Base-by-base conservation (phyloP, 768 basidiomycete species). In the Candolleomyces efflorescens region DNA sequence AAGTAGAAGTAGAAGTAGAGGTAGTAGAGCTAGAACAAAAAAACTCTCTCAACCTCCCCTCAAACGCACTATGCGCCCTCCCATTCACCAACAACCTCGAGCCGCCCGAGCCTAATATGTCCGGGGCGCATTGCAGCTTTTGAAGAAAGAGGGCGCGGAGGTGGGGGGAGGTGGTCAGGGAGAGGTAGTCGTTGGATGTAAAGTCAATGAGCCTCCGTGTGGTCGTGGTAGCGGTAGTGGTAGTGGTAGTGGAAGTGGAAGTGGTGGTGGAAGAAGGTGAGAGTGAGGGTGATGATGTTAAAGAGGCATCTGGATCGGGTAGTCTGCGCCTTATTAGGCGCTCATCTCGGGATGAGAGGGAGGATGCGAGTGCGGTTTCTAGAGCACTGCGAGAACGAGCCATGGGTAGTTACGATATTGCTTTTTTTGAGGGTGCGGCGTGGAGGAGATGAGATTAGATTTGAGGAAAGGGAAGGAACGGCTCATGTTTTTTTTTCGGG, bases 131-230 rank as follows among this genome's bases (percentile, higher is more conserved):
- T 2, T 69, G 62, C 12, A 91, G 78, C 54, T 81, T 79, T 2
- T 64, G 32, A 36, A 95, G 78, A 65, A 93, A 89, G 9, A 71
- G 74, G 0, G 68, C 54, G 26, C 87, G 86, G 12, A 94, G 78
- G 18, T 63, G 60, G 1, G 77, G 64, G 2, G 86, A 90, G 18
- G 75, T 69, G 1, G 93, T 76, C 23, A 97, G 79, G 0, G 92
- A 93, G 54, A 97, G 87, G 71, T 95, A 97, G 71, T 97, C 93
- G 70, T 96, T 97, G 2, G 92, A 90, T n/a, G 81, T 88, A 69
- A 93, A 92, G 67, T 94, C 90, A 54, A 80, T 72, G 22, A 77
- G 61, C 15, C 15, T 17, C 7, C 7, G 44, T n/a, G n/a, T n/a
- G n/a, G n/a, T n/a, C 44, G 44, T 10, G 44, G 18, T 46, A 6